Conservation (phyloP, 306 rosid species). For the Pterocarpus macrocarpus region DNA sequence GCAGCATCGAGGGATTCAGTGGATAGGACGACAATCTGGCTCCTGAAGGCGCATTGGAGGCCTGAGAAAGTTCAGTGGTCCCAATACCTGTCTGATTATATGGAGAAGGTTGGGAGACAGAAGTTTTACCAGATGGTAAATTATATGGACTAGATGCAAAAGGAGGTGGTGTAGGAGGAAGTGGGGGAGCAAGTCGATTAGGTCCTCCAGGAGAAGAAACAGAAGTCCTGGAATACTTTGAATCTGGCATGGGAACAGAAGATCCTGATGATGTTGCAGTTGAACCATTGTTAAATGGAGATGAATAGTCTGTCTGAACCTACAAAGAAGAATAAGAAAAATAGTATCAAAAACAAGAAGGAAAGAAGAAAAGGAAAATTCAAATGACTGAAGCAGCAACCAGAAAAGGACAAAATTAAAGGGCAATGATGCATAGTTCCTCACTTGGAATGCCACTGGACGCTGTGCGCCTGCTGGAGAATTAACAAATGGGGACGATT, state of each 20-base stretch:
- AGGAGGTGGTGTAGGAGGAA: constrained; percentile 97
- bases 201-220: constrained; percentile 78
- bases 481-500: constrained; percentile 69
- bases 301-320: constrained; percentile 78
- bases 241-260: constrained; percentile 64
- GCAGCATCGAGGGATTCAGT: constrained; percentile 59
- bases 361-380: constrained; percentile 23
- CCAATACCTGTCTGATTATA: constrained; percentile 70
- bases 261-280: constrained; percentile 52
- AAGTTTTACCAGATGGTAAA: constrained; percentile 64
- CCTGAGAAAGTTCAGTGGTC: constrained; percentile 64
- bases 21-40: constrained; percentile 68
- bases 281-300: constrained; percentile 66
- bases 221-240: constrained; percentile 74
- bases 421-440: constrained; percentile 40
- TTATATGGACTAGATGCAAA: constrained; percentile 77
- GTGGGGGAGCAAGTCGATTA: constrained; percentile 90
- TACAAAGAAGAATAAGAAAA: constrained; percentile 51
- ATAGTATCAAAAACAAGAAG: constrained; percentile 37
- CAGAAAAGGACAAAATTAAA: constrained; percentile 36
- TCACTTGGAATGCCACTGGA: constrained; percentile 71
- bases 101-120: constrained; percentile 63
- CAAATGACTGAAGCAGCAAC: constrained; percentile 32
- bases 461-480: constrained; percentile 71
- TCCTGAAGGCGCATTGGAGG: constrained; percentile 63